A percentile compares a stretch with the other conserved stretches of the same genome.
phyloP scores from a whole-genome alignment of 768 basidiomycete genomes.

The Hericium coralloides region DNA sequence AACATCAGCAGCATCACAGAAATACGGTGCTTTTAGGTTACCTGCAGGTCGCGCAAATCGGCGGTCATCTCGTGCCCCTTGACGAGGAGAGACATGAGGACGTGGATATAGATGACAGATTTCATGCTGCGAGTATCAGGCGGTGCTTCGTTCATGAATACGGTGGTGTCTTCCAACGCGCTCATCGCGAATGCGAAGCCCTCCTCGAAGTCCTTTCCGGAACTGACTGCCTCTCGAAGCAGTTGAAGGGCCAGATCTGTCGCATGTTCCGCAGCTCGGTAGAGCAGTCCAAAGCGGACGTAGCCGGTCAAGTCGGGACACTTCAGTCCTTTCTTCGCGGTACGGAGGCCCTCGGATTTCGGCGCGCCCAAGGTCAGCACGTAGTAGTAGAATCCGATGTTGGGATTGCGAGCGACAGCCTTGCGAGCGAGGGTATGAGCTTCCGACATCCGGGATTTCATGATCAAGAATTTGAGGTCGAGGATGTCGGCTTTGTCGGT shows the following conservation, averaged over 20 bases:
- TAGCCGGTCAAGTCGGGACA: conserved; percentile 46
- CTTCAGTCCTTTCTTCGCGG: conserved; percentile 59
- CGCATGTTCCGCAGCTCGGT: conserved; percentile 55
- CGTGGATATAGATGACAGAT: conserved; percentile 50
- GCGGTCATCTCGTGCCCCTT: conserved; percentile 39
- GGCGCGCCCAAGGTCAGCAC: conserved; percentile 44
- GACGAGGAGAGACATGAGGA: conserved; percentile 42
- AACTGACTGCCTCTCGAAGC: conserved; percentile 34
- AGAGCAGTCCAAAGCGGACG: conserved; percentile 45
- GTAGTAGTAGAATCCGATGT: conserved; percentile 58
- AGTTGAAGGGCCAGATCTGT: conserved; percentile 44
- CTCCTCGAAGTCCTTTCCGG: conserved; percentile 43
- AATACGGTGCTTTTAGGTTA: conserved; percentile 17
- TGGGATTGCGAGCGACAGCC: conserved; percentile 44
- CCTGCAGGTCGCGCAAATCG: conserved; percentile 44
- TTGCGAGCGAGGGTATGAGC: conserved; percentile 39
- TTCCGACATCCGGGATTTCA: conserved; percentile 37
- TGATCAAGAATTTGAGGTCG: conserved; percentile 51
- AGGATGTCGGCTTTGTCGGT: conserved; percentile 52
- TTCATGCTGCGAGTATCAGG: conserved; percentile 57
- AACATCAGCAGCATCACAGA: neutral
- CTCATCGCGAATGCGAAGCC: conserved; percentile 53
- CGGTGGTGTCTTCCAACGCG: conserved; percentile 51
- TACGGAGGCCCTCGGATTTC: conserved; percentile 40
- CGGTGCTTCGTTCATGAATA: conserved; percentile 44